phyloP scores from a whole-genome alignment of 106 monocot genomes.

The Dendrobium nobile region DNA sequence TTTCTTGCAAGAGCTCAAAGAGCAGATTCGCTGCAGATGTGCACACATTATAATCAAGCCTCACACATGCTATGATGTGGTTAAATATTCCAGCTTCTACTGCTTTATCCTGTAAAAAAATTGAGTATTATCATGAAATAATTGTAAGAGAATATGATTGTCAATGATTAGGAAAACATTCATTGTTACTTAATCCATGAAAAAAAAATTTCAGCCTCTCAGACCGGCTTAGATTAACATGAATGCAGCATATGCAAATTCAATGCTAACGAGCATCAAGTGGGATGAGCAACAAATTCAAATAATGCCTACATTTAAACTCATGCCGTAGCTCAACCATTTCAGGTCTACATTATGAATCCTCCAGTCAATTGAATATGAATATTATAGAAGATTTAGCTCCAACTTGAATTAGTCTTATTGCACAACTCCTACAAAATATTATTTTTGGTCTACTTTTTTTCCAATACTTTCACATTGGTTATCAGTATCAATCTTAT shows the following conservation, averaged over 20 bases:
- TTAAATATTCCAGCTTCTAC: constrained; percentile 13
- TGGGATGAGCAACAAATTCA: not conserved
- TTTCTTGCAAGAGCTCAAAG: constrained; percentile 14
- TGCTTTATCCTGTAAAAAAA: constrained; percentile 10
- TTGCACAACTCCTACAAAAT: too few species aligned
- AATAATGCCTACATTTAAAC: not conserved
- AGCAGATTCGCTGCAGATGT: constrained; percentile 14
- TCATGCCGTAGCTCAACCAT: not conserved
- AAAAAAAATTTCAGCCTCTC: not conserved
- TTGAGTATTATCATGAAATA: too few species aligned
- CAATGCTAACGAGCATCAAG: not conserved
- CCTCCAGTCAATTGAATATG: not conserved
- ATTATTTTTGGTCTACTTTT: too few species aligned
- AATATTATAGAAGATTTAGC: too few species aligned
- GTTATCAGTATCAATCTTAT: too few species aligned
- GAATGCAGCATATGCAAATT: not conserved
- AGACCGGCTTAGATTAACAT: not conserved
- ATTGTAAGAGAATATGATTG: too few species aligned
- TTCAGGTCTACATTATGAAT: not conserved
- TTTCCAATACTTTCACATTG: too few species aligned
- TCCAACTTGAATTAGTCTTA: too few species aligned
- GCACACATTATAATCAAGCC: not conserved
- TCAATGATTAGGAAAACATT: too few species aligned
- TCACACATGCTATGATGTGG: constrained; percentile 7
- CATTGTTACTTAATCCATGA: not conserved